Base-by-base conservation (phyloP, 2,329 filamentous ascomycete genomes). In the Chalaropsis thielavioides region DNA sequence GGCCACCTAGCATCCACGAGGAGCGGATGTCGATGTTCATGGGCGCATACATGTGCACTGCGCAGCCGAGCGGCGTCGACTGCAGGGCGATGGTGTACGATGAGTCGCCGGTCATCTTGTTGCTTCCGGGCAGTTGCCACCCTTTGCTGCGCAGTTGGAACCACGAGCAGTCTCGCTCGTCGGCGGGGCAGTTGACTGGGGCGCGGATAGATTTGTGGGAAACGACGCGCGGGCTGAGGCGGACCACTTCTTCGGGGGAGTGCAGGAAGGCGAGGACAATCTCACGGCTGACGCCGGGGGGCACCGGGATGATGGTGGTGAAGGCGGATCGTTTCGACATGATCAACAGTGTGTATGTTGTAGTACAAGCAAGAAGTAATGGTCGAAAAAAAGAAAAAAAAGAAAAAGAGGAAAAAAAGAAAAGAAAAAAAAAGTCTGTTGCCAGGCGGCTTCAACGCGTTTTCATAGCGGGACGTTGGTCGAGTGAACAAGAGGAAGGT, bases 11-110 rank as follows among this genome's bases (percentile, higher is more conserved):
- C 8, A 80, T 85, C 89, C 90, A 95, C 74, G 86, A 87, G 61
- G 84, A 86, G 67, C 84, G 84, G 69, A 95, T 88, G 68, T 94
- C 85, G 63, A 95, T 80, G 11, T 89, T 89, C 71, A 90, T 82
- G 0, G 91, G 90, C 3, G 90, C 90, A 71, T 90, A 92, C 70
- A 86, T 85, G 72, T 95, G 90, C 15, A 90, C 95, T 75, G 91
- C 85, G 35, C 95, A 74, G 4, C 90, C 90, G 65, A 81, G 77
- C 3, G 84, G 77, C 22, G 90, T 78, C 71, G 95, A 83, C 74
- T 90, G 83, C 73, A 95, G 95, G 70, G 88, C 90, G 64, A 83
- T 88, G 51, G 87, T 89, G 77, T 95, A 95, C 38, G 80, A 84
- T 66, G 95, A 81, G 70, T 88, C 84, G 67, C 87, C 83, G 27